phyloP scores from a whole-genome alignment of 2,329 filamentous ascomycete genomes.

The Xylaria sp. region DNA sequence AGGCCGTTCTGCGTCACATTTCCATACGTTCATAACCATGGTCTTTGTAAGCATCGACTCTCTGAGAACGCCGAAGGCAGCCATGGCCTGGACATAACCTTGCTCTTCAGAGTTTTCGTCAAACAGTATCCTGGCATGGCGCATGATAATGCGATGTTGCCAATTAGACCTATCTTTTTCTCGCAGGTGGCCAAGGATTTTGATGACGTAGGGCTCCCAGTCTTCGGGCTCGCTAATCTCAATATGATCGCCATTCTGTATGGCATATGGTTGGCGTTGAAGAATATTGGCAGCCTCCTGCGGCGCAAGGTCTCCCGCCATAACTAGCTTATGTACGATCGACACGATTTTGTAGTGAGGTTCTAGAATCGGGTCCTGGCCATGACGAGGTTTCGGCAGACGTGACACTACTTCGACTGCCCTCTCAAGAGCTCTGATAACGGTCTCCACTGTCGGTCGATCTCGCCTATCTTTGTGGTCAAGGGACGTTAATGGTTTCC shows the following conservation, averaged over 20 bases:
- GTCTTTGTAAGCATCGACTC: constrained; percentile 85
- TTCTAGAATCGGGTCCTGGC: constrained; percentile 78
- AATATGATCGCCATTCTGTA: constrained; percentile 51
- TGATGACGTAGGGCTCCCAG: constrained; percentile 59
- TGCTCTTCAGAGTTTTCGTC: constrained; percentile 48
- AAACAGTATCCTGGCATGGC: constrained; percentile 64
- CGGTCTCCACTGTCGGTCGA: constrained; percentile 43
- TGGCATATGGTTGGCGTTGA: constrained; percentile 58
- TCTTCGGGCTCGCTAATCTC: constrained; percentile 63
- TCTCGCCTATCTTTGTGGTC: constrained; percentile 45
- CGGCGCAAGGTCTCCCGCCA: constrained; percentile 50
- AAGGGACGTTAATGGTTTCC: constrained; percentile 48
- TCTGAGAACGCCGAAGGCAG: constrained; percentile 76
- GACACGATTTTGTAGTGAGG: constrained; percentile 91
- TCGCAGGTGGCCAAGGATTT: constrained; percentile 53
- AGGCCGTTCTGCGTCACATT: constrained; percentile 80
- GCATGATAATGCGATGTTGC: constrained; percentile 89
- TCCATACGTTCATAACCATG: constrained; percentile 94
- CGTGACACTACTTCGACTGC: constrained; percentile 54
- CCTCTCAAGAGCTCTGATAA: constrained; percentile 55
- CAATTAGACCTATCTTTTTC: constrained; percentile 90
- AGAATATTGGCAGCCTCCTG: constrained; percentile 56
- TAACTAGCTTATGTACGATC: constrained; percentile 79
- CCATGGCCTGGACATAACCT: constrained; percentile 66
- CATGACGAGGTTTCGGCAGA: constrained; percentile 58